Evolutionary conservation across 2,329 filamentous ascomycete genomes (phyloP).

Genomic region (Nothophoma quercina): DNA sequence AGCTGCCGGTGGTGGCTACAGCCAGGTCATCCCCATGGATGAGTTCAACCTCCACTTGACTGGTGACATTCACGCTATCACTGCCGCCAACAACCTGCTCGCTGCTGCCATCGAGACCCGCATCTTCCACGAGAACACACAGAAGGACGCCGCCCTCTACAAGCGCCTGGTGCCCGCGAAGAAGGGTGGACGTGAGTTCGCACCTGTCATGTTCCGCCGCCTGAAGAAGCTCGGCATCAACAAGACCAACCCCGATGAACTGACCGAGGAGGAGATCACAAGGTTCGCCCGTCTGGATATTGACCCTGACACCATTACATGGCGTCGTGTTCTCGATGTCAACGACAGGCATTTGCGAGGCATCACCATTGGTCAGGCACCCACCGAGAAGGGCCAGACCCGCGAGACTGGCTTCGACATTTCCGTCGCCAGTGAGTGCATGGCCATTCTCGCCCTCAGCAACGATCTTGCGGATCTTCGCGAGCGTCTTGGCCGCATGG

Average conservation of each 20-base stretch:
- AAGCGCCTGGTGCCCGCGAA: conserved; percentile 86
- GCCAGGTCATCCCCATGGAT: conserved; percentile 99
- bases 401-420: conserved; percentile 96
- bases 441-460: conserved; percentile 96
- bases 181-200: conserved; percentile 87
- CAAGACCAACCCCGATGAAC: conserved; percentile 90
- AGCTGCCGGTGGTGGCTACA: conserved; percentile 96
- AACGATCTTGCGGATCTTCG: conserved; percentile 88
- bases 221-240: conserved; percentile 95
- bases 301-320: conserved; percentile 95
- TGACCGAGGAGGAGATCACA: conserved; percentile 87
- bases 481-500: conserved; percentile 93
- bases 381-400: conserved; percentile 88
- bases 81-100: conserved; percentile 94
- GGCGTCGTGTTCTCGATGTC: conserved; percentile 94
- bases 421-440: conserved; percentile 95
- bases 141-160: conserved; percentile 89
- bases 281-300: conserved; percentile 95
- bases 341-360: conserved; percentile 94
- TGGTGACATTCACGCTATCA: conserved; percentile 96
- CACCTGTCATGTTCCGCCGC: conserved; percentile 89
- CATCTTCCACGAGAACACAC: conserved; percentile 97
- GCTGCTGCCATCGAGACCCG: conserved; percentile 96
- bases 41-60: conserved; percentile 99
- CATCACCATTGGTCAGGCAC: conserved; percentile 85